Evolutionary conservation across 2,329 filamentous ascomycete genomes (phyloP).

Genomic region (Cordyceps cicadae): DNA sequence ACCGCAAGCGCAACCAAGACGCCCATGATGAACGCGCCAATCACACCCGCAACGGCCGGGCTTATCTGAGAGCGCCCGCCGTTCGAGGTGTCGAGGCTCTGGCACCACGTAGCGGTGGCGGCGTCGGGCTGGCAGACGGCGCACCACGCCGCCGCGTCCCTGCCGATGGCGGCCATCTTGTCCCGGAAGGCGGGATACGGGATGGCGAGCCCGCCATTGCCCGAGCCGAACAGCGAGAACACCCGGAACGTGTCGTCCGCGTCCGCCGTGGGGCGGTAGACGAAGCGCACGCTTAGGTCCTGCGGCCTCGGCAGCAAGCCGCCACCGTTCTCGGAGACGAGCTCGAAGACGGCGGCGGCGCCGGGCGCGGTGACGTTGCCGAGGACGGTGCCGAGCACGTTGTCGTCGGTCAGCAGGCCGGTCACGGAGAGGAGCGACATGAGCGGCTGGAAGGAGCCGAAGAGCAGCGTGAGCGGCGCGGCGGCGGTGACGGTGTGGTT

Average conservation of each 20-base stretch:
- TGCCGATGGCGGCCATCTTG: slow-evolving; percentile 28
- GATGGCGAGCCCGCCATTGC: slow-evolving; percentile 25
- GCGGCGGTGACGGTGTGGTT: slow-evolving; percentile 32
- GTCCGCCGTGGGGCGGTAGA: slow-evolving; percentile 43
- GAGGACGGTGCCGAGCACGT: slow-evolving; percentile 36
- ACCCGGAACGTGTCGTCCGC: slow-evolving; percentile 24
- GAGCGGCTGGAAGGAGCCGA: slow-evolving; percentile 48
- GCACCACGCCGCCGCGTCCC: slow-evolving; percentile 35
- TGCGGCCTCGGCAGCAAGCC: slow-evolving; percentile 13
- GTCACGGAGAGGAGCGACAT: slow-evolving; percentile 46
- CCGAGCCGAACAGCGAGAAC: slow-evolving; percentile 34
- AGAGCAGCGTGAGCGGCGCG: slow-evolving; percentile 37
- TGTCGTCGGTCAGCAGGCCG: slow-evolving; percentile 38
- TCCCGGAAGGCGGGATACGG: slow-evolving; percentile 30
- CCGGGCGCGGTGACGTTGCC: slow-evolving; percentile 55
- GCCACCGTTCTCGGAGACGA: slow-evolving; percentile 27
- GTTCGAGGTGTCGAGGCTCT: background rate
- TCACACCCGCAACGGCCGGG: slow-evolving; percentile 35
- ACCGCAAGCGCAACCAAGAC: slow-evolving; percentile 26
- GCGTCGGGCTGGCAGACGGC: slow-evolving; percentile 26
- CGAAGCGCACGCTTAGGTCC: slow-evolving; percentile 46
- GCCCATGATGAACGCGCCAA: slow-evolving; percentile 37
- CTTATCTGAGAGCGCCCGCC: slow-evolving; percentile 17
- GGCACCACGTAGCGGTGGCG: slow-evolving; percentile 31
- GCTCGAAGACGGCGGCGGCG: slow-evolving; percentile 66